Conservation (phyloP, 2,329 filamentous ascomycete species). For the Peltaster fructicola region DNA sequence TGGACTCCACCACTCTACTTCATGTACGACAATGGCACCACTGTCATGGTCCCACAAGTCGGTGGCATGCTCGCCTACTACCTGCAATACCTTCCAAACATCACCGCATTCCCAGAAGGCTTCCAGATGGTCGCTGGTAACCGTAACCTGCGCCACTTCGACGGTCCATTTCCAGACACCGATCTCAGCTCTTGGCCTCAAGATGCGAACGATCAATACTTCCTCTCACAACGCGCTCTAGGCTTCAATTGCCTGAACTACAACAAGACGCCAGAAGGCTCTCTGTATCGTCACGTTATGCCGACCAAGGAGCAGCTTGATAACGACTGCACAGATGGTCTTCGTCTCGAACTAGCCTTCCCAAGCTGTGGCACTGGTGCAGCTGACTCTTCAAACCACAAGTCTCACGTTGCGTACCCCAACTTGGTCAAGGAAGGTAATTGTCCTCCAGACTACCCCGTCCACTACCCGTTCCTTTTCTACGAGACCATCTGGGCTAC, state of each 20-base stretch:
- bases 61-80: constrained; percentile 91
- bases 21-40: constrained; percentile 46
- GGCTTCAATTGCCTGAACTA: constrained; percentile 97
- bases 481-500: constrained; percentile 79
- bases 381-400: constrained; percentile 35
- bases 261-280: constrained; percentile 42
- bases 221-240: constrained; percentile 61
- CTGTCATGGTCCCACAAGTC: constrained; percentile 52
- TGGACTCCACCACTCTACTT: constrained; percentile 71
- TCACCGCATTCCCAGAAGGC: constrained; percentile 55
- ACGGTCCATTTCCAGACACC: constrained; percentile 46
- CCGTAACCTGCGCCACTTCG: constrained; percentile 49
- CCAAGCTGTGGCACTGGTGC: constrained; percentile 78
- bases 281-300: constrained; percentile 64
- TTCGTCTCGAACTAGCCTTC: constrained; percentile 74
- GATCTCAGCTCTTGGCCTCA: constrained; percentile 54
- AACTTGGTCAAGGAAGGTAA: constrained; percentile 55
- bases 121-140: constrained; percentile 75
- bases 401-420: constrained; percentile 60
- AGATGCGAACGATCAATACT: constrained; percentile 48
- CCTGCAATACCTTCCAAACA: constrained; percentile 47
- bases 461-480: constrained; percentile 56
- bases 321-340: constrained; percentile 60
- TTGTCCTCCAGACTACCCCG: constrained; percentile 53
- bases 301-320: constrained; percentile 69